Evolutionary conservation across 106 monocot species (phyloP), one percentile per base, ranked within the genome.

Genomic region (Dioscorea alata): DNA sequence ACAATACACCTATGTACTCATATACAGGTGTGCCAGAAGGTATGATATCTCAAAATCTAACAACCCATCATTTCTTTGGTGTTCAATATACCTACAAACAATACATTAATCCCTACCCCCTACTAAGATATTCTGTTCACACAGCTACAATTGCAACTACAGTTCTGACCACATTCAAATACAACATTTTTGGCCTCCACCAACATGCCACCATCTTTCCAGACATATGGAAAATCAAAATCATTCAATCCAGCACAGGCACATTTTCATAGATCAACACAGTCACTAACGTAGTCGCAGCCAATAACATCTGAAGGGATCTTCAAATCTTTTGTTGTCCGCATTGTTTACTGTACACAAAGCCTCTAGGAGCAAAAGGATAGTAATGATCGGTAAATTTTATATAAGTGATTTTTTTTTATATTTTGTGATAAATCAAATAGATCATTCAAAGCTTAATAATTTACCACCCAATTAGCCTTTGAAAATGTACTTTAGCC

Each of bases 1-100:
- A 70, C 6, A 92, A 60, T 50, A 83, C 66, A 16, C 96, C 96
- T 1, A 74, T 83, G 61, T 97, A 97, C 61, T 97, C 92, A 74
- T 92, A 97, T 4, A 97, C 61, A 17, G 92, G 96, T 32, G 96
- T 89, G 69, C 92, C 96, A 74, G 96, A 73, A 59, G 92, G 96
- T 23, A 97, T 97, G 4, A 77, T 74, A 66, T 97, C 92, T 92
- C 96, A 97, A 2, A 92, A 86, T 56, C 89, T 77, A 31, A 97
- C 96, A 68, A 79, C 96, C 96, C 96, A 97, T n/a, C 96, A 92
- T 64, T 92, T 97, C 13, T 69, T 78, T 17, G 81, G 65, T 2
- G 89, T 92, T 15, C 74, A 64, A 63, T 80, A 97, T 60, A 91
- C 88, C 91, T 91, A 24, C 14, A 97, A 74, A 2, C 73, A 86